phyloP scores from a whole-genome alignment of 305 asterid genomes.

The Fraxinus floribunda region DNA sequence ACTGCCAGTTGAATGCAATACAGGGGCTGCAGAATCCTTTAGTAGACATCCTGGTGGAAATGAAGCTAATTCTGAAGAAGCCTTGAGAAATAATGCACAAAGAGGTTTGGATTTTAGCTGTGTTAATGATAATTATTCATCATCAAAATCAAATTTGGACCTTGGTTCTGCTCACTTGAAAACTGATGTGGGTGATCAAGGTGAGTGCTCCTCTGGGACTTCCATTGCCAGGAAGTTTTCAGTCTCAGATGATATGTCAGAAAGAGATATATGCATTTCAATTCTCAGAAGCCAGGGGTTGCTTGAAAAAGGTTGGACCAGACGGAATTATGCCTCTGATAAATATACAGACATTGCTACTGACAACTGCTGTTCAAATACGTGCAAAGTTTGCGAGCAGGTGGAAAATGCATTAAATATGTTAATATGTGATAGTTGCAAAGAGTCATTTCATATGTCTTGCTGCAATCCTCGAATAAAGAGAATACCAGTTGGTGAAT shows the following conservation, averaged over 20 bases:
- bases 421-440: slow-evolving; percentile 76
- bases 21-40: slow-evolving; percentile 35
- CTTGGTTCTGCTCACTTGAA: slow-evolving; percentile 46
- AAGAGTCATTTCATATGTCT: slow-evolving; percentile 67
- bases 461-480: slow-evolving; percentile 62
- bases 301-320: slow-evolving; percentile 37
- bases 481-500: slow-evolving; percentile 60
- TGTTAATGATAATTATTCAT: slow-evolving; percentile 58
- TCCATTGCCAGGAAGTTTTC: slow-evolving; percentile 36
- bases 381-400: slow-evolving; percentile 60
- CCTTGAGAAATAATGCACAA: slow-evolving; percentile 35
- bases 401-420: slow-evolving; percentile 52
- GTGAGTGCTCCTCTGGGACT: slow-evolving; percentile 78
- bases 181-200: slow-evolving; percentile 49
- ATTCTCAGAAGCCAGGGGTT: slow-evolving; percentile 59
- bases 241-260: slow-evolving; percentile 43
- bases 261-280: slow-evolving; percentile 56
- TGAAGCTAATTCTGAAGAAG: slow-evolving; percentile 44
- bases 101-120: slow-evolving; percentile 35
- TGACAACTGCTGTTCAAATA: slow-evolving; percentile 42
- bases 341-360: slow-evolving; percentile 23
- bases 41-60: slow-evolving; percentile 36
- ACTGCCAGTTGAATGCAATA: slow-evolving; percentile 30
- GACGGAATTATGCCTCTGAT: slow-evolving; percentile 30
- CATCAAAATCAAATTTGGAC: slow-evolving; percentile 61